Percentiles rank a stretch among this genome's conserved stretches.
phyloP scores from a whole-genome alignment of 768 basidiomycete species.

The Boletus patriciae region DNA sequence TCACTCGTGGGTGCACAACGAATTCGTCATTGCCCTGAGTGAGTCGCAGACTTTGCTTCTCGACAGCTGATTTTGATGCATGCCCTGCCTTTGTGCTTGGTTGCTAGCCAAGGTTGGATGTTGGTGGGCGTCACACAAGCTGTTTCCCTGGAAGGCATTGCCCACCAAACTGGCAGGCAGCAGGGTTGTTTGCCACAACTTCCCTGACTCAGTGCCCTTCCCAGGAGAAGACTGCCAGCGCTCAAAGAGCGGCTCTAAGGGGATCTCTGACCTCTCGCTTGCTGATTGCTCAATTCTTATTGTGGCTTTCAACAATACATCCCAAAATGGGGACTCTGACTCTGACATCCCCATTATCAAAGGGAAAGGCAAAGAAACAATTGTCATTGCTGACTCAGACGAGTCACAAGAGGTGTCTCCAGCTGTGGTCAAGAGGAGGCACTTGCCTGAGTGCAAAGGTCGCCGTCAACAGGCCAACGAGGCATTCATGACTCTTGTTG shows the following conservation, averaged over 20 bases:
- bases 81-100: no score
- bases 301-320: neutral
- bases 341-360: no score
- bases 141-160: conserved; percentile 2
- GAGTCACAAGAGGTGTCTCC: neutral
- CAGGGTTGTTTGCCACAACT: neutral
- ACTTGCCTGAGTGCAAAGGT: neutral
- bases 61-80: no score
- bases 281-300: neutral
- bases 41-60: no score
- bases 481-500: no score
- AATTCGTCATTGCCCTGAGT: neutral
- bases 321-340: neutral
- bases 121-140: neutral
- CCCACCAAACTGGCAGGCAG: neutral
- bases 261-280: neutral
- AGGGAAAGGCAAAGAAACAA: no score
- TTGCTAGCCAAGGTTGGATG: neutral
- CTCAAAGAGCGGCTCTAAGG: neutral
- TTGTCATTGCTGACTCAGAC: no score
- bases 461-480: neutral
- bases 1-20: neutral
- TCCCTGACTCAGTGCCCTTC: neutral
- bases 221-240: neutral
- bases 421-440: neutral